These are phyloP conservation scores for Verticillium zaregamsianum DNA, from an alignment of 2,329 filamentous ascomycete genomes.

Conservation along the genomic window DNA sequence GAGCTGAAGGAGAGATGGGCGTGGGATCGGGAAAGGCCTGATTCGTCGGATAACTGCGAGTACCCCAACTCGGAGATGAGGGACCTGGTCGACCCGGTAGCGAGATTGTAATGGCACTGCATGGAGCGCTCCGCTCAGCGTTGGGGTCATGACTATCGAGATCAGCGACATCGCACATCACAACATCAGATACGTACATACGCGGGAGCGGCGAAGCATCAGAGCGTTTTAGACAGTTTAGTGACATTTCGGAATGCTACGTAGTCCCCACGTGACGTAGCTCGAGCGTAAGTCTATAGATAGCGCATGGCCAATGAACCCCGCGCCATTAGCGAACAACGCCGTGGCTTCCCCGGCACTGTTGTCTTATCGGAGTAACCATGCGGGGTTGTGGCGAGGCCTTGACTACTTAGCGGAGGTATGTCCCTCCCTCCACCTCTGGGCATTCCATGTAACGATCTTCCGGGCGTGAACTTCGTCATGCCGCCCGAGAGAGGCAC, in stretches of 20 bases:
- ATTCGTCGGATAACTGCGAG: conserved; percentile 46
- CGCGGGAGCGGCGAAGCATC: neutral
- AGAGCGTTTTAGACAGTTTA: neutral
- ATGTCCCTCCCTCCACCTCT: neutral
- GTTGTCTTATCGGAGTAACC: neutral
- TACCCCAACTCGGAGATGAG: conserved; percentile 56
- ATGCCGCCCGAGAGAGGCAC: conserved; percentile 29
- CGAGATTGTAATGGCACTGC: conserved; percentile 21
- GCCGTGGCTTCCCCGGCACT: neutral
- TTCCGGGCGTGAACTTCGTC: conserved; percentile 4
- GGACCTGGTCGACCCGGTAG: conserved; percentile 35
- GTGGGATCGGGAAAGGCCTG: conserved; percentile 56
- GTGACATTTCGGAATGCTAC: neutral
- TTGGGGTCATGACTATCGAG: neutral
- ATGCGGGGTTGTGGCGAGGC: neutral
- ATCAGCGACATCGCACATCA: neutral
- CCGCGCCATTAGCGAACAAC: neutral
- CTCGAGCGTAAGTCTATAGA: neutral
- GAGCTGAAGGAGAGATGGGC: conserved; percentile 46
- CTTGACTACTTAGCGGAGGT: neutral
- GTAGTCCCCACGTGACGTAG: neutral
- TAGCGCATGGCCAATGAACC: neutral
- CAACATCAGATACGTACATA: neutral
- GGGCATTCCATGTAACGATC: neutral
- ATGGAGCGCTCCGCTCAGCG: neutral